phyloP scores from a whole-genome alignment of 805 yeast species.

The Saccharomyces eubayanus region DNA sequence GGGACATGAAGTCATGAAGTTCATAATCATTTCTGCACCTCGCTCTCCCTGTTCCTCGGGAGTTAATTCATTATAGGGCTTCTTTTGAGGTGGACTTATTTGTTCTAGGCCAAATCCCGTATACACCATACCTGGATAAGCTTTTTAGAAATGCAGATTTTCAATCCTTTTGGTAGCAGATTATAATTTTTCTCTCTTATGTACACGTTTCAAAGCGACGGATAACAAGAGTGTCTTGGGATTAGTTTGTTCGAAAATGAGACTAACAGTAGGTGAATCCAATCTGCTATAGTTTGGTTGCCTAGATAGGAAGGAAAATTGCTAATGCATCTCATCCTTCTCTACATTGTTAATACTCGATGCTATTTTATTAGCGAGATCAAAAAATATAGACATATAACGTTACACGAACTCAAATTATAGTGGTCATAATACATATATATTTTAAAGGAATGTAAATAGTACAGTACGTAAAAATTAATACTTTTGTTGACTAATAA shows the following conservation, averaged over 20 bases:
- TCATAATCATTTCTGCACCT: slow-evolving; percentile 78
- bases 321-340: not conserved
- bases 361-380: not conserved
- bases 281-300: not conserved
- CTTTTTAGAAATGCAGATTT: not conserved
- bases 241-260: not conserved
- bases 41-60: slow-evolving; percentile 89
- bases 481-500: too few relatives aligned
- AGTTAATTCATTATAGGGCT: slow-evolving; percentile 61
- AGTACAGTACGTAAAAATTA: not conserved
- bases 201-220: not conserved
- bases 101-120: slow-evolving; percentile 38
- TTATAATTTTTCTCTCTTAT: not conserved
- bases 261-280: not conserved
- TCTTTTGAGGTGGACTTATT: slow-evolving; percentile 35
- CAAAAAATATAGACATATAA: not conserved
- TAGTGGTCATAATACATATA: not conserved
- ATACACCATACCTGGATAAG: slow-evolving; percentile 28
- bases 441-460: not conserved
- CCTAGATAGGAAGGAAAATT: not conserved
- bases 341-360: not conserved
- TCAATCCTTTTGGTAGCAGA: not conserved
- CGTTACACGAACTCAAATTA: not conserved
- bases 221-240: not conserved
- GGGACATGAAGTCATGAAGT: slow-evolving; percentile 86